Evolutionary conservation across 495 filamentous ascomycete species (phyloP).

Genomic region (Talaromyces adpressus): DNA sequence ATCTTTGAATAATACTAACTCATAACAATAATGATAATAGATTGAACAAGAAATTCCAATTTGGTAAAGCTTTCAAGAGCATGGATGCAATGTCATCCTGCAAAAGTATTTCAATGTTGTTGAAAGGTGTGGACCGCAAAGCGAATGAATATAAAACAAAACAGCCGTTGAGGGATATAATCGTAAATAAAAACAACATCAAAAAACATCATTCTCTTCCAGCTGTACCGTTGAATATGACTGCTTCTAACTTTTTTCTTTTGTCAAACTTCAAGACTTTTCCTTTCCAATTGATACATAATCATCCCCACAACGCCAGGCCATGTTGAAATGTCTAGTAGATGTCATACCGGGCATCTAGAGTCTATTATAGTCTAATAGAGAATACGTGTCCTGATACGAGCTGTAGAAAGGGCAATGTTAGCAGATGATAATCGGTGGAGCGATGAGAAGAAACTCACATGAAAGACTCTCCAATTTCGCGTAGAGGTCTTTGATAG

Average conservation of each 20-base stretch:
- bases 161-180: conserved; percentile 5
- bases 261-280: background rate
- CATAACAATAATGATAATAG: background rate
- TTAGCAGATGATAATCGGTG: background rate
- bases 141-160: background rate
- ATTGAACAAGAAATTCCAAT: background rate
- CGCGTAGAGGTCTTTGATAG: conserved; percentile 81
- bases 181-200: background rate
- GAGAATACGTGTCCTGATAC: conserved; percentile 80
- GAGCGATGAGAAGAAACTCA: conserved; percentile 37
- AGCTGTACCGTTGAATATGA: conserved; percentile 3
- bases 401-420: conserved; percentile 39
- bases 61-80: background rate
- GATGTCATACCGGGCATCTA: background rate
- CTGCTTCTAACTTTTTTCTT: background rate
- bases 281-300: background rate
- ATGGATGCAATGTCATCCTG: no score
- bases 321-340: conserved; percentile 5
- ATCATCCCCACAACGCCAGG: conserved; percentile 6
- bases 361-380: conserved; percentile 51
- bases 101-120: no score
- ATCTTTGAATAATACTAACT: background rate
- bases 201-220: background rate
- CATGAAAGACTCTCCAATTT: conserved; percentile 74
- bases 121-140: background rate